A percentile compares a stretch with the other conserved stretches of the same genome.
phyloP scores from a whole-genome alignment of 305 asterid species.

The Fraxinus sp. region DNA sequence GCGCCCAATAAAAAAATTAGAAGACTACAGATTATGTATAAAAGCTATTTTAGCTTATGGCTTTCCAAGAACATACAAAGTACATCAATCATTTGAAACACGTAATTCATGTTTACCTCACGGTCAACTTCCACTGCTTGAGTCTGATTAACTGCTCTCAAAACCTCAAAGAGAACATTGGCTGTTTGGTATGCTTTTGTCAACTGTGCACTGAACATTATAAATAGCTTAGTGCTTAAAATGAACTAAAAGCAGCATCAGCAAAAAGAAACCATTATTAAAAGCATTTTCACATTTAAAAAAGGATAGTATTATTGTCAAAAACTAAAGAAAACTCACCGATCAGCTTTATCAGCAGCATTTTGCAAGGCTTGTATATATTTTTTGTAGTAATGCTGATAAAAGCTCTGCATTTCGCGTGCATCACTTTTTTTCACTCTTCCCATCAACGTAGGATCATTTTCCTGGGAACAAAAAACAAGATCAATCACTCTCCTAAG shows the following conservation, averaged over 20 bases:
- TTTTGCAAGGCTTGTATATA: slow-evolving; percentile 98
- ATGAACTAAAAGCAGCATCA: slow-evolving; percentile 5
- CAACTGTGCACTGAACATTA: slow-evolving; percentile 80
- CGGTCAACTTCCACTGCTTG: slow-evolving; percentile 97
- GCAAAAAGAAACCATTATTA: slow-evolving; percentile 8
- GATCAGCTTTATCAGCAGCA: slow-evolving; percentile 97
- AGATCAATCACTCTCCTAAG: not conserved
- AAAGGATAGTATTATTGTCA: not conserved
- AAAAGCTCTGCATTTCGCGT: slow-evolving; percentile 99
- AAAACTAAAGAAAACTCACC: slow-evolving; percentile 48
- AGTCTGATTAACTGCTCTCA: slow-evolving; percentile 95
- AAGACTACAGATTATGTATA: not conserved
- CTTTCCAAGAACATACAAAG: slow-evolving; percentile 17
- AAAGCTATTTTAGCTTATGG: slow-evolving; percentile 6
- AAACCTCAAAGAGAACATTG: slow-evolving; percentile 95
- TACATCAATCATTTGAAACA: slow-evolving; percentile 9
- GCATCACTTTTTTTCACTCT: slow-evolving; percentile 99
- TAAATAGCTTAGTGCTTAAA: slow-evolving; percentile 24
- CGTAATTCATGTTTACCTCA: slow-evolving; percentile 48
- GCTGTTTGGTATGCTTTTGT: slow-evolving; percentile 99
- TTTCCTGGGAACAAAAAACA: slow-evolving; percentile 60
- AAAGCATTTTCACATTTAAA: slow-evolving; percentile 10
- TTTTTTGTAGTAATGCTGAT: slow-evolving; percentile 95
- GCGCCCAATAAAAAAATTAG: slow-evolving; percentile 12
- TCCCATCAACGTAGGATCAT: slow-evolving; percentile 96